These are phyloP conservation scores for Chamaecyparis obtusa DNA, from an alignment of 75 land plant genomes.

Conservation along the genomic window DNA sequence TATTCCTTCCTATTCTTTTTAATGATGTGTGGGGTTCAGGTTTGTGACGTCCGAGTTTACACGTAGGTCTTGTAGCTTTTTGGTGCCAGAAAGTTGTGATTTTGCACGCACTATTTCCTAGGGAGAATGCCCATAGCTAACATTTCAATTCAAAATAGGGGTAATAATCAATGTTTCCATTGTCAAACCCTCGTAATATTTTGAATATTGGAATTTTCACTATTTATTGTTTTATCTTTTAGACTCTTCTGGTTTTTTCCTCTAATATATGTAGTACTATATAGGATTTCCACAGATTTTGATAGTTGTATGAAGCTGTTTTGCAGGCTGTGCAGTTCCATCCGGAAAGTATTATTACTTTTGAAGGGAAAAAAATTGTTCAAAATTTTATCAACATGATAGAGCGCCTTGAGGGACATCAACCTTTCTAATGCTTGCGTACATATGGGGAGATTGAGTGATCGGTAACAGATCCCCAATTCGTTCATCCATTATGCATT, in stretches of 20 bases:
- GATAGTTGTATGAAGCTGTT: neutral
- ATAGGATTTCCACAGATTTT: neutral
- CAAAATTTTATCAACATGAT: constrained; percentile 64
- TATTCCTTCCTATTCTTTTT: neutral
- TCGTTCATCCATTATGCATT: neutral
- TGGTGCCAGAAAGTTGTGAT: neutral
- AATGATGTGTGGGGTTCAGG: neutral
- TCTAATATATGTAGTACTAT: neutral
- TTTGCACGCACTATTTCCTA: neutral
- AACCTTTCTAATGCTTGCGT: neutral
- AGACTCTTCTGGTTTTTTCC: neutral
- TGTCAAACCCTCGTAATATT: neutral
- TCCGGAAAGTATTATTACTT: constrained; percentile 91
- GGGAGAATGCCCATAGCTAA: neutral
- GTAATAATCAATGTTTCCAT: neutral
- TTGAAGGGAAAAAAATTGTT: constrained; percentile 78
- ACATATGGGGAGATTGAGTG: neutral
- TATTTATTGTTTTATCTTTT: neutral
- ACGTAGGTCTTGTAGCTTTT: neutral
- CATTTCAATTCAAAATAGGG: neutral
- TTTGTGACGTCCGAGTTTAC: neutral
- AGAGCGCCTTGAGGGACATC: constrained; percentile 21
- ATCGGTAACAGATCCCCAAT: neutral
- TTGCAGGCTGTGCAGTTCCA: constrained; percentile 98
- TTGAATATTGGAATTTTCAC: neutral